Percentiles rank a stretch among this genome's conserved stretches.
phyloP scores from a whole-genome alignment of 192 early-diverging fungal genomes.

The Linnemannia schmuckeri region DNA sequence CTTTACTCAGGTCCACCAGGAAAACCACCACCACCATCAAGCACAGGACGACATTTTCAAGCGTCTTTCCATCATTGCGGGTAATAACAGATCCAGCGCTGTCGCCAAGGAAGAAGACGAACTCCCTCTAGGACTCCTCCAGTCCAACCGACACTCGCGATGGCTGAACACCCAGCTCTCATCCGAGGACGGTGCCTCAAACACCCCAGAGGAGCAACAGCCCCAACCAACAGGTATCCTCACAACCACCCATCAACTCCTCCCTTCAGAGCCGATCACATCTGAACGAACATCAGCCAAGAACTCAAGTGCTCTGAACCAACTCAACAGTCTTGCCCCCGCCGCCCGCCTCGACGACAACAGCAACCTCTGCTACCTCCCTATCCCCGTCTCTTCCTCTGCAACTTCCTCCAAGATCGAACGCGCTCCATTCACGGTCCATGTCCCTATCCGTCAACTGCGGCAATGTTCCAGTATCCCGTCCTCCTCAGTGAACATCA shows the following conservation, averaged over 20 bases:
- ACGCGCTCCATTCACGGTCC: neutral
- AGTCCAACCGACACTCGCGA: slow-evolving; percentile 27
- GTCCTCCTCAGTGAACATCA: neutral
- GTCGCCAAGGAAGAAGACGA: slow-evolving; percentile 31
- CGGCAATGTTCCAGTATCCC: slow-evolving; percentile 17
- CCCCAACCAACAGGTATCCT: neutral
- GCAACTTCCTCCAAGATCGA: neutral
- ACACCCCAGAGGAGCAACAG: neutral
- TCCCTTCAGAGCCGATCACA: slow-evolving; percentile 30
- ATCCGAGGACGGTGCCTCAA: slow-evolving; percentile 24
- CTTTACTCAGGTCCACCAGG: neutral
- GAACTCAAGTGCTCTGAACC: neutral
- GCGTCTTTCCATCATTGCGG: neutral
- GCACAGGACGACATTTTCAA: neutral
- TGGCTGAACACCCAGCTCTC: slow-evolving; percentile 39
- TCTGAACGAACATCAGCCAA: slow-evolving; percentile 3
- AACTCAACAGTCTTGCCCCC: neutral
- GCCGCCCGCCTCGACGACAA: neutral
- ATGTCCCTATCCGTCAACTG: neutral
- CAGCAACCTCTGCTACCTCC: neutral
- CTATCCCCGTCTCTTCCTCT: neutral
- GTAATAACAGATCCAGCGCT: neutral
- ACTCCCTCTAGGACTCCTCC: slow-evolving; percentile 18
- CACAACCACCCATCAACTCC: slow-evolving; percentile 12
- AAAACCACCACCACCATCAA: neutral